Base-by-base conservation (phyloP, 768 basidiomycete species). In the Leccinum uliginosum region DNA sequence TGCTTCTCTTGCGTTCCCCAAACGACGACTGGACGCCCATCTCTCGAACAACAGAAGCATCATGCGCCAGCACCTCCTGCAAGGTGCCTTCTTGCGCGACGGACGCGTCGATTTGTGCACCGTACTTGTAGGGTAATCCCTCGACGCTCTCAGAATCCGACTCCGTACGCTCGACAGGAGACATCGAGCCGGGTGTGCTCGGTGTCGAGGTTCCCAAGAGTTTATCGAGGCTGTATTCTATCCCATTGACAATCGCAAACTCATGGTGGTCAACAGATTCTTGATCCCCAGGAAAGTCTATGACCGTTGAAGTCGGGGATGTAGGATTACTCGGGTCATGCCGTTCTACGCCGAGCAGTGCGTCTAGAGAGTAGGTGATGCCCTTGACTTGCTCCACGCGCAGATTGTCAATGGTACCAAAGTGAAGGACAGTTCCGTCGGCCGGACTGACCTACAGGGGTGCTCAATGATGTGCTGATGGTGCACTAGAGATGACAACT, bases 341-440 rank as follows among this genome's bases (percentile, higher is more conserved):
- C 21, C 78, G 74, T 56, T 88, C 83, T 30, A 86, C 79, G 35
- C 97, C 97, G 15, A 99, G 84, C 0, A 99, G 78, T 0, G 95
- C 94, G 59, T 97, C 91, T 12, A 99, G 82, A 1, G 94, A 97
- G 67, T 99, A 99, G 0, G 93, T 97, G 60, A 96, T 88, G 15
- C 97, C 97, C 73, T 99, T 99, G 67, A 99, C 92, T 73, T 98
- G 95, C 68, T 97, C 95, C 51, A 99, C 91, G 26, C 83, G 83
- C 50, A 84, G 77, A 62, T 84, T 83, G 34, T 76, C 82, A 60
- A 99, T 89, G 1, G 83, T 84, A 32, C 97, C 97, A 63, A 94
- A 93, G 69, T 98, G 96, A 26, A 98, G 78, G 2, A 99, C 82
- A 0, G 80, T 87, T 3, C 97, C 97, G 63, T 99, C 97, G 1